Percentiles rank a stretch among this genome's conserved stretches.
Evolutionary conservation across 192 early-diverging fungal genomes (phyloP).

Genomic region (Coemansia sp.): DNA sequence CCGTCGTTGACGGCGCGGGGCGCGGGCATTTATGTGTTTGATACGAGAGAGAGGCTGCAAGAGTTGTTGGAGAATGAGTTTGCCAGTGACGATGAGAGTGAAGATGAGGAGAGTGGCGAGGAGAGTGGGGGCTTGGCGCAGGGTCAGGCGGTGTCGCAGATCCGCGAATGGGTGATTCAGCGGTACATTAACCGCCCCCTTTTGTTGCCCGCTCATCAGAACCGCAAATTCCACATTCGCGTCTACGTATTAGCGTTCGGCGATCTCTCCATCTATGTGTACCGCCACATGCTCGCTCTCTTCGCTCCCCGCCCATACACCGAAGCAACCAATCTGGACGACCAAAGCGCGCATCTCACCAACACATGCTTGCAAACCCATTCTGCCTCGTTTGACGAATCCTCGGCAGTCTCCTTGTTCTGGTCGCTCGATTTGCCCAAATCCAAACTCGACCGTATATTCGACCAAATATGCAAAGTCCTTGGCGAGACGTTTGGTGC

Average conservation of each 20-base stretch:
- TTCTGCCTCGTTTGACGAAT: conserved; percentile 53
- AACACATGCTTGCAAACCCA: conserved; percentile 67
- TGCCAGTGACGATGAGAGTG: conserved; percentile 48
- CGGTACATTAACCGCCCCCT: conserved; percentile 62
- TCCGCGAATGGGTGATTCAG: conserved; percentile 70
- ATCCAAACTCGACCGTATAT: conserved; percentile 50
- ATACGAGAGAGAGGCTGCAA: conserved; percentile 54
- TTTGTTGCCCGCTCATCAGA: conserved; percentile 36
- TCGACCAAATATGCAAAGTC: conserved; percentile 59
- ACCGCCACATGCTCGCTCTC: conserved; percentile 63
- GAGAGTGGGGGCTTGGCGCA: conserved; percentile 1
- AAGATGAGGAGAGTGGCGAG: conserved; percentile 24
- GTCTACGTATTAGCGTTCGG: conserved; percentile 62
- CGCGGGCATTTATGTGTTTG: conserved; percentile 64
- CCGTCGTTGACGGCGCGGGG: conserved; percentile 65
- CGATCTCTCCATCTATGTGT: conserved; percentile 60
- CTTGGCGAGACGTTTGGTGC: conserved; percentile 62
- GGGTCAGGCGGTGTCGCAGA: conserved; percentile 52
- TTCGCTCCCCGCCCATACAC: conserved; percentile 61
- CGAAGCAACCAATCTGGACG: conserved; percentile 42
- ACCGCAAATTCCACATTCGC: conserved; percentile 68
- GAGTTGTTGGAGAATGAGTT: conserved; percentile 49
- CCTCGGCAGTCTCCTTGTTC: conserved; percentile 56
- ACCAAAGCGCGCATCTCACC: conserved; percentile 59
- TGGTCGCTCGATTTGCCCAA: conserved; percentile 55